phyloP scores from a whole-genome alignment of 2,329 filamentous ascomycete genomes.

The Xylaria sp. region DNA sequence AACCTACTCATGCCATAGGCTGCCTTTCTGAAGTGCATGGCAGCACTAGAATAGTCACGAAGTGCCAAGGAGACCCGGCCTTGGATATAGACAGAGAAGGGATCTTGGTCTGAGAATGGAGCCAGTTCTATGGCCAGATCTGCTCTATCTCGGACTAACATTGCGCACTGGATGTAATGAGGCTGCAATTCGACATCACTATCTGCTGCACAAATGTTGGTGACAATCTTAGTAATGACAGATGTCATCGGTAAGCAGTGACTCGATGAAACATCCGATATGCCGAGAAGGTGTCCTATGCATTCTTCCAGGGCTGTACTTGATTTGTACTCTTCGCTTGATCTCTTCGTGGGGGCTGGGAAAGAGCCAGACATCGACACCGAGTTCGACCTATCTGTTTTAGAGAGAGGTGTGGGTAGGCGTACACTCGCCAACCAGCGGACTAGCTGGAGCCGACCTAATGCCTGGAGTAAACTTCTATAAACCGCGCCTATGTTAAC shows the following conservation, averaged over 20 bases:
- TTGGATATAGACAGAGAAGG: slow-evolving; percentile 82
- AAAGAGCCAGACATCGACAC: slow-evolving; percentile 48
- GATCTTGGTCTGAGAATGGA: slow-evolving; percentile 65
- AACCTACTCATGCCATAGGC: slow-evolving; percentile 82
- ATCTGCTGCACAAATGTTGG: slow-evolving; percentile 71
- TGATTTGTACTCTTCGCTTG: slow-evolving; percentile 57
- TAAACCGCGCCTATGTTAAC: slow-evolving; percentile 77
- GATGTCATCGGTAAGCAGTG: slow-evolving; percentile 51
- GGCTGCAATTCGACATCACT: slow-evolving; percentile 73
- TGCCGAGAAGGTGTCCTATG: slow-evolving; percentile 70
- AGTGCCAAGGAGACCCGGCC: slow-evolving; percentile 80
- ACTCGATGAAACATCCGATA: slow-evolving; percentile 61
- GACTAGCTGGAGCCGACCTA: slow-evolving; percentile 79
- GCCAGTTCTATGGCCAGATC: slow-evolving; percentile 68
- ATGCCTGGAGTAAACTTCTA: slow-evolving; percentile 72
- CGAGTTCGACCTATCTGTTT: slow-evolving; percentile 52
- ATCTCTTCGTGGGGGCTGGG: slow-evolving; percentile 52
- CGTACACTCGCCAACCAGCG: slow-evolving; percentile 73
- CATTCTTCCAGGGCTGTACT: slow-evolving; percentile 69
- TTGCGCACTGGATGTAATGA: slow-evolving; percentile 68
- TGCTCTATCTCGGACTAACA: slow-evolving; percentile 67
- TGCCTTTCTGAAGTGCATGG: slow-evolving; percentile 81
- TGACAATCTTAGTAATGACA: slow-evolving; percentile 73
- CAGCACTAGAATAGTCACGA: slow-evolving; percentile 77
- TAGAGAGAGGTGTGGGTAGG: slow-evolving; percentile 60